Evolutionary conservation across 129 eudicot species (phyloP).

Genomic region (Daucus carota): DH1_v3.0 NC_030389.2:42664501-42665000

Average conservation of each 20-base stretch:
- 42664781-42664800: conserved; percentile 32
- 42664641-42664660: conserved; percentile 43
- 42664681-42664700: conserved; percentile 2
- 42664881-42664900: conserved; percentile 19
- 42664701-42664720: conserved; percentile 5
- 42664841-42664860: conserved; percentile 31
- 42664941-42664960: conserved; percentile 32
- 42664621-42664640: conserved; percentile 15
- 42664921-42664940: conserved; percentile 30
- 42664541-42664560: conserved; percentile 20
- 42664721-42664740: conserved; percentile 36
- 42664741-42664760: conserved; percentile 21
- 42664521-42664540: conserved; percentile 32
- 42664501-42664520: neutral
- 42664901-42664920: conserved; percentile 5
- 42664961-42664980: conserved; percentile 22
- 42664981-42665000: neutral
- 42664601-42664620: conserved; percentile 23
- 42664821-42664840: conserved; percentile 51
- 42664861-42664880: conserved; percentile 22
- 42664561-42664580: conserved; percentile 9
- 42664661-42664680: conserved; percentile 14
- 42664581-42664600: neutral
- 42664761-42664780: neutral
- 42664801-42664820: conserved; percentile 43